Percentiles rank a stretch among this genome's conserved stretches.
Conservation (phyloP, 176 grass and related monocot species). For the Raddia distichophylla region DNA sequence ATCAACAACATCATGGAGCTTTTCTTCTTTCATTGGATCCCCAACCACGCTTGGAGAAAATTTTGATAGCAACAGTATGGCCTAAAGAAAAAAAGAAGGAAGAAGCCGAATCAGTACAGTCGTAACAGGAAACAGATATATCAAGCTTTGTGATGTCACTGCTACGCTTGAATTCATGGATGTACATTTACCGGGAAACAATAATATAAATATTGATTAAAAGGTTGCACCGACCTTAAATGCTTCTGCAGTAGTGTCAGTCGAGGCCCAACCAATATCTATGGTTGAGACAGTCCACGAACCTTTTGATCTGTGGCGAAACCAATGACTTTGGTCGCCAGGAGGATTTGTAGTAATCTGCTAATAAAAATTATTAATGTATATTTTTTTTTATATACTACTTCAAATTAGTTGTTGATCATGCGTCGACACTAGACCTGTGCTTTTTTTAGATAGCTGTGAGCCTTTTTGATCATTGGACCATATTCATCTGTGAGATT, state of each 20-base stretch:
- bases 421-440: not conserved
- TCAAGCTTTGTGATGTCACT: too few relatives aligned
- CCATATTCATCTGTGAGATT: slow-evolving; percentile 45
- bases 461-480: slow-evolving; percentile 34
- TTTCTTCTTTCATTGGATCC: not conserved
- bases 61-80: slow-evolving; percentile 31
- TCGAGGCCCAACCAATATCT: slow-evolving; percentile 46
- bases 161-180: too few relatives aligned
- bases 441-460: slow-evolving; percentile 47
- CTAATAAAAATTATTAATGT: too few relatives aligned
- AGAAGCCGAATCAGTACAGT: too few relatives aligned
- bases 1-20: slow-evolving; percentile 32
- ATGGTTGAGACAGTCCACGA: slow-evolving; percentile 44
- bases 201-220: too few relatives aligned
- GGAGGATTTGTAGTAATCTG: slow-evolving; percentile 19
- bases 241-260: slow-evolving; percentile 31
- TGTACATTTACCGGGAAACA: too few relatives aligned
- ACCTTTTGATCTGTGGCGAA: slow-evolving; percentile 50
- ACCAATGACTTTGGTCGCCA: slow-evolving; percentile 28
- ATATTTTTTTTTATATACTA: too few relatives aligned
- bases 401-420: not conserved
- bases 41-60: slow-evolving; percentile 5
- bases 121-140: not conserved
- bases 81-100: slow-evolving; percentile 6
- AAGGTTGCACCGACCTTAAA: slow-evolving; percentile 26